phyloP scores from a whole-genome alignment of 306 rosid species.

The Arachis hypogaea region DNA sequence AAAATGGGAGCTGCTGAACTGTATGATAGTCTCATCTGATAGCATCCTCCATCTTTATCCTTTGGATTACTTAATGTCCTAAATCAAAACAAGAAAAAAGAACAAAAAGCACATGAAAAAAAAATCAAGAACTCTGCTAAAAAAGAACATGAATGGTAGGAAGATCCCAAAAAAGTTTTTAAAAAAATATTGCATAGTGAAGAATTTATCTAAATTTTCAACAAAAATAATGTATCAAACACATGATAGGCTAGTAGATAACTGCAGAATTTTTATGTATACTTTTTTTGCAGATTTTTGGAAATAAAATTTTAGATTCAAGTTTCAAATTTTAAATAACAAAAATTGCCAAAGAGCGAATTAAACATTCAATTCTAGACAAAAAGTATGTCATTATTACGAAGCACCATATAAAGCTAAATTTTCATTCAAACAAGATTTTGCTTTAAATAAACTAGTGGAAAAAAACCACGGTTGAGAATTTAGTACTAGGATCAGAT shows the following conservation, averaged over 20 bases:
- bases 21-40: conserved; percentile 89
- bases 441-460: too few relatives aligned
- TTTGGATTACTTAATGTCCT: conserved; percentile 83
- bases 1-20: conserved; percentile 70
- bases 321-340: conserved; percentile 9
- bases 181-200: background rate
- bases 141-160: background rate
- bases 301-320: background rate
- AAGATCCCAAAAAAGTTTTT: background rate
- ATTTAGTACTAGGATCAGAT: too few relatives aligned
- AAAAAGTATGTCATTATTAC: background rate
- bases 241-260: background rate
- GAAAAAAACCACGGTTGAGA: too few relatives aligned
- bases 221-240: background rate
- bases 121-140: conserved; percentile 10
- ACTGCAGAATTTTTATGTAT: background rate
- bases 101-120: conserved; percentile 1
- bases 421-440: background rate
- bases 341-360: background rate
- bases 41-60: conserved; percentile 81
- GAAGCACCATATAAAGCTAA: background rate
- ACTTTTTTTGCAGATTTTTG: too few relatives aligned
- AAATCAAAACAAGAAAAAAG: conserved; percentile 4
- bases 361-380: background rate
- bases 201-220: conserved; percentile 16